Evolutionary conservation across 2,329 filamentous ascomycete genomes (phyloP).

Genomic region (Samsoniella hepiali): DNA sequence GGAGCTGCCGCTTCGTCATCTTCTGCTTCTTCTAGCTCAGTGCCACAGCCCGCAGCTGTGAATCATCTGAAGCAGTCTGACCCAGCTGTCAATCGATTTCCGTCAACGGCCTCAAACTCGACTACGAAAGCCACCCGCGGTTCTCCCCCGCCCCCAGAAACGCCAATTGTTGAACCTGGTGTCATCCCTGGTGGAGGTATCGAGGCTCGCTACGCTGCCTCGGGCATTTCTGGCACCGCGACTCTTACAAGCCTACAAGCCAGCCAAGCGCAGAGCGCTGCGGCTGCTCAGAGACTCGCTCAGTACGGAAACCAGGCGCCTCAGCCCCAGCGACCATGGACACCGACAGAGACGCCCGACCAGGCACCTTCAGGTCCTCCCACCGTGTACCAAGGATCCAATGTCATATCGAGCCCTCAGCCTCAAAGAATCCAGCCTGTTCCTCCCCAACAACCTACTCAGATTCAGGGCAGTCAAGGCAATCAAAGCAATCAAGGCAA

Average conservation of each 20-base stretch:
- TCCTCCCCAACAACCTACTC: conserved; percentile 38
- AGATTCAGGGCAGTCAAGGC: conserved; percentile 23
- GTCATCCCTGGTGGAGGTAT: conserved; percentile 74
- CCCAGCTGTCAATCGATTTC: conserved; percentile 57
- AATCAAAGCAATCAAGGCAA: neutral
- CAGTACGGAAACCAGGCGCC: conserved; percentile 62
- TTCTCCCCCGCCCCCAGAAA: conserved; percentile 92
- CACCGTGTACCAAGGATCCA: conserved; percentile 84
- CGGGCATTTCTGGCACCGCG: conserved; percentile 81
- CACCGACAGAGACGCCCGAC: conserved; percentile 85
- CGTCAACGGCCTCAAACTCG: conserved; percentile 86
- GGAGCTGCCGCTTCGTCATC: conserved; percentile 36
- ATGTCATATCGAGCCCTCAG: conserved; percentile 58
- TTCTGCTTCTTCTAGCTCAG: conserved; percentile 33
- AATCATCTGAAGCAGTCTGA: conserved; percentile 36
- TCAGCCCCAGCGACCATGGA: conserved; percentile 68
- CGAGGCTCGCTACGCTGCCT: conserved; percentile 85
- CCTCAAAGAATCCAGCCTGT: conserved; percentile 42
- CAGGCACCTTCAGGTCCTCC: conserved; percentile 85
- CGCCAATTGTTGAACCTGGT: conserved; percentile 73
- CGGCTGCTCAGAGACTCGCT: conserved; percentile 74
- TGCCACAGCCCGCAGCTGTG: conserved; percentile 23
- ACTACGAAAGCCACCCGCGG: conserved; percentile 89
- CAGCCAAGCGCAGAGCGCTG: conserved; percentile 65
- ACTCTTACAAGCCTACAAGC: conserved; percentile 71